These are phyloP conservation scores for Annona squamosa DNA, from an alignment of 164 flowering plant genomes.

Conservation along the genomic window DNA sequence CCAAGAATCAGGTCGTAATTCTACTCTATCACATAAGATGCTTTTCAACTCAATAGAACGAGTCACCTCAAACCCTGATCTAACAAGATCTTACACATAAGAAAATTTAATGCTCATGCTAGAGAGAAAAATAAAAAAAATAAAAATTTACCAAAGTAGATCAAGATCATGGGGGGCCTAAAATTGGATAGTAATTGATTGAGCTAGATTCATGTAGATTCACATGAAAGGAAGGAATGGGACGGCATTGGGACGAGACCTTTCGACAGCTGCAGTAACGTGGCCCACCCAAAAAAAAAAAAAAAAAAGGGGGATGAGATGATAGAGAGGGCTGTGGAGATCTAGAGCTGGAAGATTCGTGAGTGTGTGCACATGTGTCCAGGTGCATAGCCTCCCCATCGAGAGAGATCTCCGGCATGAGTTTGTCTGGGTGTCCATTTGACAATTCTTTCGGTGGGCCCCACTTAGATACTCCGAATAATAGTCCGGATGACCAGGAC, in stretches of 20 bases:
- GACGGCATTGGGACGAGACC: neutral
- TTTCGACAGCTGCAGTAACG: neutral
- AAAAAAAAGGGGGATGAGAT: neutral
- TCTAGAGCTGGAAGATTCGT: neutral
- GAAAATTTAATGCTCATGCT: too few relatives aligned
- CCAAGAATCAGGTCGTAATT: too few relatives aligned
- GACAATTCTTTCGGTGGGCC: neutral
- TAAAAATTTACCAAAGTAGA: too few relatives aligned
- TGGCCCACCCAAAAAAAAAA: neutral
- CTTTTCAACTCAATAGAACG: too few relatives aligned
- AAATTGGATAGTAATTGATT: too few relatives aligned
- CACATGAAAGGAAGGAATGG: neutral
- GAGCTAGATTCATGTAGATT: too few relatives aligned
- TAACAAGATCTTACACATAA: too few relatives aligned
- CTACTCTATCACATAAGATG: too few relatives aligned
- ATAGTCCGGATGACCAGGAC: neutral
- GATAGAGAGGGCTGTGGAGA: neutral
- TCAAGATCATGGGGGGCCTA: too few relatives aligned
- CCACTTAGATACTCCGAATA: neutral
- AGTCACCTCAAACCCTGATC: too few relatives aligned
- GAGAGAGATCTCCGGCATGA: neutral
- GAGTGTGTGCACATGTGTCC: neutral
- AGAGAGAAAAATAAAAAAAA: too few relatives aligned
- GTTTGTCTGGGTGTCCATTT: constrained; percentile 2
- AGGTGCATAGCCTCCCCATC: neutral